These are phyloP conservation scores for Suillus bovinus DNA, from an alignment of 768 basidiomycete species.

Conservation along the genomic window DNA sequence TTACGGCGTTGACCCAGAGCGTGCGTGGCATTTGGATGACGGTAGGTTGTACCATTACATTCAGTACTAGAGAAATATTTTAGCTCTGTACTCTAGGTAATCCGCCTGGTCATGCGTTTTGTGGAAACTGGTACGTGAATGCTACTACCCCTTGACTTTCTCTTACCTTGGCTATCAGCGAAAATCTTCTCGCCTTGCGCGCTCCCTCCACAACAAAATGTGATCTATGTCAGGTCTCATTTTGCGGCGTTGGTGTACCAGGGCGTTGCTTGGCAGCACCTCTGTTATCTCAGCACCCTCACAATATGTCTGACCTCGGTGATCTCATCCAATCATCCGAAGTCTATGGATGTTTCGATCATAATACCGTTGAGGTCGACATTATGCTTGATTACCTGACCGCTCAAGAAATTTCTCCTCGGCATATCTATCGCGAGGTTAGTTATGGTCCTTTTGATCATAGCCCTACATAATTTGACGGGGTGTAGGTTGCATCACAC, in stretches of 20 bases:
- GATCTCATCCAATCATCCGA: slow-evolving; percentile 78
- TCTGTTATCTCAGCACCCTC: slow-evolving; percentile 62
- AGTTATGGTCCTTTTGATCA: slow-evolving; percentile 17
- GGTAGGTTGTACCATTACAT: slow-evolving; percentile 37
- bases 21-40: slow-evolving; percentile 77
- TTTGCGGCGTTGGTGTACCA: slow-evolving; percentile 80
- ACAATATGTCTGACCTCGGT: slow-evolving; percentile 63
- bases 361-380: slow-evolving; percentile 79
- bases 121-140: slow-evolving; percentile 71
- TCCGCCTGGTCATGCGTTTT: slow-evolving; percentile 78
- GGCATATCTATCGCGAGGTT: slow-evolving; percentile 78
- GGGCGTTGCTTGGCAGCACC: slow-evolving; percentile 67
- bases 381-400: slow-evolving; percentile 81
- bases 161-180: slow-evolving; percentile 41
- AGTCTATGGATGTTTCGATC: slow-evolving; percentile 78
- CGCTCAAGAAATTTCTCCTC: slow-evolving; percentile 59
- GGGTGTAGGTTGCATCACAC: slow-evolving; percentile 57
- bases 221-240: slow-evolving; percentile 79
- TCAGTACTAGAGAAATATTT: not conserved
- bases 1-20: slow-evolving; percentile 63
- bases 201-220: slow-evolving; percentile 83
- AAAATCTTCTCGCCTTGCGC: slow-evolving; percentile 68
- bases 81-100: not conserved
- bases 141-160: not conserved
- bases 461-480: slow-evolving; percentile 11